These are phyloP conservation scores for Pseudoturritis turrita DNA, from an alignment of 345 rosid genomes.

Conservation along the genomic window DNA sequence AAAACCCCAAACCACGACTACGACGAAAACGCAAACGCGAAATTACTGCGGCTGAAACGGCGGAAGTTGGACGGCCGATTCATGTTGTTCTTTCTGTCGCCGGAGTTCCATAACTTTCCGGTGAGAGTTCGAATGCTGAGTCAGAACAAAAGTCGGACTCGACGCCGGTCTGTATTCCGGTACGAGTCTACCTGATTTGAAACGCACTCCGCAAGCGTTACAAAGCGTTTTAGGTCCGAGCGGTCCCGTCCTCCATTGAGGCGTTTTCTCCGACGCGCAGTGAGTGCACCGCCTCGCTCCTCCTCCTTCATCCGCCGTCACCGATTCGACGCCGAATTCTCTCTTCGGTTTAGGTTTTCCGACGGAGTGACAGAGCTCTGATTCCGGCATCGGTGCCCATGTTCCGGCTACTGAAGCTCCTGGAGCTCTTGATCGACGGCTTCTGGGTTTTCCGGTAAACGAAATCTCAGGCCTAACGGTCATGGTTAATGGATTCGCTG, in stretches of 20 bases:
- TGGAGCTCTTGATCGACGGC: slow-evolving; percentile 44
- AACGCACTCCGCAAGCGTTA: slow-evolving; percentile 79
- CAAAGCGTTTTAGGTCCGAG: slow-evolving; percentile 75
- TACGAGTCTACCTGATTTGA: slow-evolving; percentile 70
- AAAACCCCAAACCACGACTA: neutral
- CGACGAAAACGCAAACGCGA: slow-evolving; percentile 11
- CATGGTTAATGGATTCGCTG: slow-evolving; percentile 37
- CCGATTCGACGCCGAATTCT: neutral
- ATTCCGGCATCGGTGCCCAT: slow-evolving; percentile 35
- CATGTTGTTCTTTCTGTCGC: slow-evolving; percentile 57
- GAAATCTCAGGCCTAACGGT: slow-evolving; percentile 37
- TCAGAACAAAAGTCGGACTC: slow-evolving; percentile 66
- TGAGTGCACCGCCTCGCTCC: slow-evolving; percentile 57
- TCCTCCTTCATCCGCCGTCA: slow-evolving; percentile 36
- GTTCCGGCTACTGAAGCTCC: slow-evolving; percentile 12
- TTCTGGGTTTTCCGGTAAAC: slow-evolving; percentile 40
- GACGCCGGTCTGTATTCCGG: slow-evolving; percentile 85
- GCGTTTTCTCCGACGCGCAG: slow-evolving; percentile 81
- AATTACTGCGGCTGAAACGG: slow-evolving; percentile 15
- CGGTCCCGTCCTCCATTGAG: slow-evolving; percentile 87
- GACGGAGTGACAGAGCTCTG: slow-evolving; percentile 23
- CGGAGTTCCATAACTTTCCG: slow-evolving; percentile 81
- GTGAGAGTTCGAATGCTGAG: slow-evolving; percentile 82
- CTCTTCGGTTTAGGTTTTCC: slow-evolving; percentile 29
- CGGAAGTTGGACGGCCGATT: neutral